Base-by-base conservation (phyloP, 441 rosid species). In the Populus hybrid region DNA sequence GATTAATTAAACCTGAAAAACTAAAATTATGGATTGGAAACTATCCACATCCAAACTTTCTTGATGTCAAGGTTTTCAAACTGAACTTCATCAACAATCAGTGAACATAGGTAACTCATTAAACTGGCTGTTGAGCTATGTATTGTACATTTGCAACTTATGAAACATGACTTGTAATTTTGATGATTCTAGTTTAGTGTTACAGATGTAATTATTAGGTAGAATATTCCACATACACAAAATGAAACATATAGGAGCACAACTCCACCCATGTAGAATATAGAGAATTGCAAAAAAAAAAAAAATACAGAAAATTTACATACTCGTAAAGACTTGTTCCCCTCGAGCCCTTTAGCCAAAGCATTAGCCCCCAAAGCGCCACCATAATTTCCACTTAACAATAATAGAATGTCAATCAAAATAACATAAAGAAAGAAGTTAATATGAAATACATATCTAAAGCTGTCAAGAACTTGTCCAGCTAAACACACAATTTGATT, bases 281-380 rank as follows among this genome's bases (percentile, higher is more conserved):
- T 45, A 53, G 67, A 77, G 20, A 6, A 59, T 31, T 42, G 9
- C 10, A 64, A 29, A 74, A 35, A 45, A 59, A 18, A 23, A 42
- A 9, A 50, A 77, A 28, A 28, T 28, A 2, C 3, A 2, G 0
- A 2, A 28, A 28, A 28, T 28, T 28, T 28, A 28, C 29, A 65
- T 88, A 95, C 99, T 91, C 94, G 83, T 76, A 93, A 80, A 23
- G 97, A 88, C 84, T 93, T 92, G 91, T 93, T 92, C 83, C 89
- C 90, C 88, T 91, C 95, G 26, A 95, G 88, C 67, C 98, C 99
- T 88, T 93, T 95, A 63, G 96, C 90, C 86, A 95, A 90, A 80
- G 97, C 96, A 86, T 95, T 93, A 79, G 96, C 97, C 84, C 98
- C 99, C 84, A 95, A 81, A 68, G 99, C 91, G 78, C 99, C 98